Base-by-base conservation (phyloP, 208 protist genomes). In the Trypanosoma avium region DNA sequence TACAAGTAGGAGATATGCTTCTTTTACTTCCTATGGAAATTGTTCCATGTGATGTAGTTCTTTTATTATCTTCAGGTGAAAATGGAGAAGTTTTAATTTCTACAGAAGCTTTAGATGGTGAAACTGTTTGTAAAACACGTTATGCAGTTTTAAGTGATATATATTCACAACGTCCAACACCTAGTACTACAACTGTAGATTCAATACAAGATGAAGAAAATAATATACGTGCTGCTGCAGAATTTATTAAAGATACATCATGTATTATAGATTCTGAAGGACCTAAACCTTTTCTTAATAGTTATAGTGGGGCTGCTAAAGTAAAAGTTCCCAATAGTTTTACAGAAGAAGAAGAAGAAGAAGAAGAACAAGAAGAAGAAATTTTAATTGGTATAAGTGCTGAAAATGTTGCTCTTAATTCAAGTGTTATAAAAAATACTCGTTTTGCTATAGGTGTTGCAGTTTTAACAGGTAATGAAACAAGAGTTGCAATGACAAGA, bases 391-490 rank as follows among this genome's bases (percentile, higher is more conserved):
- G 63, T 13, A 67, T 90, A 22, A 79, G 49, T 60, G 60, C 67
- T 21, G 81, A 92, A 50, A 86, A 97, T 63, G 52, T 94, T n/a
- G 61, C 96, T 9, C 82, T 93, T 32, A 62, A 86, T 42, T 83
- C 83, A 10, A 95, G 85, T 43, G 42, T 79, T 29, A 66, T 95
- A 15, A 62, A 75, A 27, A 97, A 97, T 77, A 97, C 93, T 19
- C 75, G 85, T 7, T 90, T 79, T 22, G 61, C 90, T 17, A 76
- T 96, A 30, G 91, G 84, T 43, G 32, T 97, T 4, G 88, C 79
- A 3, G 76, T 97, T 12, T 98, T 98, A 59, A 98, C 96, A 4
- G 97, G 96, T 4, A 83, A 84, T 29, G 84, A 98, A 54, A 98
- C 90, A 2, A 98, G 98, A 75, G 81, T 94, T 24, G 81, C 73